These are phyloP conservation scores for Oidium heveae DNA, from an alignment of 2,329 filamentous ascomycete genomes.

Conservation along the genomic window DNA sequence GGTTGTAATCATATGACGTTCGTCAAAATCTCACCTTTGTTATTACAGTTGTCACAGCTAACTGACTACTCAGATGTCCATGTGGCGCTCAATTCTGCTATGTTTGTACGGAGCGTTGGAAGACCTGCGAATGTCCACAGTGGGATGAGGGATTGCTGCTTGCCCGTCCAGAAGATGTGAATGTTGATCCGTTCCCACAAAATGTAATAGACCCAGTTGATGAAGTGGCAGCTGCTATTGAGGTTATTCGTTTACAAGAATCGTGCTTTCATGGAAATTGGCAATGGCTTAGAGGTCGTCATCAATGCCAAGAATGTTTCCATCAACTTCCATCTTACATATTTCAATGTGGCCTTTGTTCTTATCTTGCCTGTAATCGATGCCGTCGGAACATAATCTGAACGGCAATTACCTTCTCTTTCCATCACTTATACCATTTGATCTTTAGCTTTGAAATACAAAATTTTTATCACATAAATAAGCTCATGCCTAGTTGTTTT, in stretches of 20 bases:
- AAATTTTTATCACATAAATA: too few relatives aligned
- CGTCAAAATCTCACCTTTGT: conserved; percentile 9
- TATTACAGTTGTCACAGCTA: conserved; percentile 1
- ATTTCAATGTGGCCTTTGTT: conserved; percentile 21
- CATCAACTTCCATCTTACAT: conserved; percentile 19
- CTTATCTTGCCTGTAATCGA: conserved; percentile 8
- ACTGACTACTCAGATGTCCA: conserved; percentile 16
- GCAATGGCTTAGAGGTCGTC: conserved; percentile 13
- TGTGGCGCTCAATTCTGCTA: conserved; percentile 27
- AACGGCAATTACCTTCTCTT: background rate
- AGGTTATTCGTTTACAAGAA: conserved; percentile 16
- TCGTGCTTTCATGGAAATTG: conserved; percentile 18
- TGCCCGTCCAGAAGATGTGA: conserved; percentile 10
- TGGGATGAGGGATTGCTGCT: conserved; percentile 17
- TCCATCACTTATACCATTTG: background rate
- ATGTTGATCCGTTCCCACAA: background rate
- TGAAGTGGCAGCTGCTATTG: conserved; percentile 7
- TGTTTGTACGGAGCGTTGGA: conserved; percentile 19
- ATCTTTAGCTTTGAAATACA: too few relatives aligned
- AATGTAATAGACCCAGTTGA: background rate
- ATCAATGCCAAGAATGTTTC: conserved; percentile 21
- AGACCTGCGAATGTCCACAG: conserved; percentile 16
- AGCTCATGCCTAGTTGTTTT: background rate
- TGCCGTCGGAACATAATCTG: background rate
- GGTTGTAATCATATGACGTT: conserved; percentile 34